Evolutionary conservation across 768 basidiomycete genomes (phyloP).

Genomic region (Leccinum barrowsii): DNA sequence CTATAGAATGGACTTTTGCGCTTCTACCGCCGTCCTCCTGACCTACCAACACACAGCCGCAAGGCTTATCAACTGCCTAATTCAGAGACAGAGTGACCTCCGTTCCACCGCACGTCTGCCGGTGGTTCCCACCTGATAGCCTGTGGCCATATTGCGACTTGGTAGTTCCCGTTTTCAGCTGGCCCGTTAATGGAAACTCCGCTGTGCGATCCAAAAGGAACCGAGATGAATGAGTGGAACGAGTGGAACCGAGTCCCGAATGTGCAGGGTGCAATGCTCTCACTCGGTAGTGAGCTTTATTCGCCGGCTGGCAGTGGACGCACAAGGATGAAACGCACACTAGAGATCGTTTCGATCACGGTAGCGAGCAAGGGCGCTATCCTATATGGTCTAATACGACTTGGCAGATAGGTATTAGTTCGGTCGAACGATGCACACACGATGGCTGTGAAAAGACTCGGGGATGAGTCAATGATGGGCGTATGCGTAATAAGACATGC

Average conservation of each 20-base stretch:
- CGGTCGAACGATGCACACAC: slow-evolving; percentile 4
- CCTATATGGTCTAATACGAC: neutral
- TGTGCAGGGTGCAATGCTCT: neutral
- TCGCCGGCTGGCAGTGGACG: neutral
- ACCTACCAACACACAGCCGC: neutral
- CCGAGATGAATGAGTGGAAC: neutral
- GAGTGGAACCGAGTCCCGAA: neutral
- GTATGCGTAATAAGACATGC: slow-evolving; percentile 15
- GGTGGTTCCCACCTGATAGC: neutral
- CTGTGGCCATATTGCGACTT: neutral
- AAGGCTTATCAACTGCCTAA: neutral
- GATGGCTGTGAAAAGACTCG: neutral
- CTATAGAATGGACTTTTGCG: neutral
- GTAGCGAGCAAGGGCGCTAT: neutral
- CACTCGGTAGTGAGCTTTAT: neutral
- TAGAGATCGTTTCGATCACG: neutral
- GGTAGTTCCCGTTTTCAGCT: neutral
- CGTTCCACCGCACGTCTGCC: neutral
- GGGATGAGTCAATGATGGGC: neutral
- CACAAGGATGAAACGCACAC: neutral
- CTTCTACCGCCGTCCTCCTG: neutral
- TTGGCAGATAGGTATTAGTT: neutral
- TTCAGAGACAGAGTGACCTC: neutral
- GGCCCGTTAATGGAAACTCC: neutral
- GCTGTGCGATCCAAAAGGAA: neutral